Conservation (phyloP, 345 rosid genomes). For the sweet orange (Citrus sinensis) region DNA sequence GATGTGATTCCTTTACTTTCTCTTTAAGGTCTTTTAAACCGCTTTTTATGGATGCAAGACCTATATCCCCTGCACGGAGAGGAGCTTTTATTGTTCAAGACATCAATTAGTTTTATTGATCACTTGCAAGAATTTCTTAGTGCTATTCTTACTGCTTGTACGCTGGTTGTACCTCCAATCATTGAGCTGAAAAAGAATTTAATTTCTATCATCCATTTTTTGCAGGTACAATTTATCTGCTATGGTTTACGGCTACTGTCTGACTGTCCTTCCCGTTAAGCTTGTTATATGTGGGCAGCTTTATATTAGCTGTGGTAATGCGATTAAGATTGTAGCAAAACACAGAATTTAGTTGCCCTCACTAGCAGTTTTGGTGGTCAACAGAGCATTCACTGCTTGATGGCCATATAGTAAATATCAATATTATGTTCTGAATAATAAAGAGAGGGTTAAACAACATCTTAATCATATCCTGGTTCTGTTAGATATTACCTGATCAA, state of each 20-base stretch:
- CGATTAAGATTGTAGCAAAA: background rate
- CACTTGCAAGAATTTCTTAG: conserved; percentile 89
- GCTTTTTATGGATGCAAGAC: conserved; percentile 91
- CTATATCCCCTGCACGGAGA: conserved; percentile 57
- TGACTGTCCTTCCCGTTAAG: background rate
- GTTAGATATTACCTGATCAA: background rate
- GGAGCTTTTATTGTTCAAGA: conserved; percentile 71
- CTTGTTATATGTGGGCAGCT: background rate
- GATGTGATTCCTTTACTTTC: conserved; percentile 16
- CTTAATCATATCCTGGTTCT: background rate
- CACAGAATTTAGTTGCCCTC: background rate
- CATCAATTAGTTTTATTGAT: conserved; percentile 85
- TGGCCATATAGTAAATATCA: background rate
- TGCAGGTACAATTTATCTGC: conserved; percentile 52
- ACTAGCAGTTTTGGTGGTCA: background rate
- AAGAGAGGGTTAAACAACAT: background rate
- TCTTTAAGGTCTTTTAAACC: conserved; percentile 74
- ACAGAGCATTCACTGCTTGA: conserved; percentile 4
- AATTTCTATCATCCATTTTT: conserved; percentile 45
- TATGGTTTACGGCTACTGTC: background rate
- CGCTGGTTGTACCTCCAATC: conserved; percentile 68
- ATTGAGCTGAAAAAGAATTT: conserved; percentile 45
- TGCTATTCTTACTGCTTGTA: conserved; percentile 63
- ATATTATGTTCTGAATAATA: background rate
- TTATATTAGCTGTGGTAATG: background rate